These are phyloP conservation scores for Lentinula raphanica DNA, from an alignment of 768 basidiomycete species.

Conservation along the genomic window DNA sequence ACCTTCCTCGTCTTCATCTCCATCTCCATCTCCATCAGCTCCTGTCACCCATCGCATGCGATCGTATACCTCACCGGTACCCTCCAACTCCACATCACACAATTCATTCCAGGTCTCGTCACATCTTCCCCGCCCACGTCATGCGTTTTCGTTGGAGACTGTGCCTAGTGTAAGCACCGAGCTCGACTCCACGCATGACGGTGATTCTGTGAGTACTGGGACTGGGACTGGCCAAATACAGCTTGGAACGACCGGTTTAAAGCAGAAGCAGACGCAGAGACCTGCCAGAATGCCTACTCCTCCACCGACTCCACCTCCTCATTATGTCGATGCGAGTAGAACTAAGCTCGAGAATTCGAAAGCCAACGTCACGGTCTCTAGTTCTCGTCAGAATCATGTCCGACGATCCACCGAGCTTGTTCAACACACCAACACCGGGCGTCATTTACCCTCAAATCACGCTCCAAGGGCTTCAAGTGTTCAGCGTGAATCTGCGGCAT, in stretches of 20 bases:
- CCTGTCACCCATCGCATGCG: not conserved
- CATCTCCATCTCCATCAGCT: not conserved
- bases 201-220: too few relatives aligned
- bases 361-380: not conserved
- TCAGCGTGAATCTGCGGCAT: too few relatives aligned
- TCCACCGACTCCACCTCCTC: not conserved
- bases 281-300: not conserved
- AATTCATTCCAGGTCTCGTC: not conserved
- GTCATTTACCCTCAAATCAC: not conserved
- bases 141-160: not conserved
- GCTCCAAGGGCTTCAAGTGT: not conserved
- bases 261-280: not conserved
- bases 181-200: not conserved
- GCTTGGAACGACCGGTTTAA: too few relatives aligned
- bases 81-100: not conserved
- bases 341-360: not conserved
- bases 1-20: not conserved
- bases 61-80: not conserved
- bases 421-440: not conserved
- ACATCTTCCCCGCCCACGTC: not conserved
- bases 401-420: not conserved
- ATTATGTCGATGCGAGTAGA: not conserved
- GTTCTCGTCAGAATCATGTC: not conserved
- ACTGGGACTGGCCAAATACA: too few relatives aligned
- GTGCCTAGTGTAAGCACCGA: not conserved